Base-by-base conservation (phyloP, 495 filamentous ascomycete species). In the Penicillium coprophilum region DNA sequence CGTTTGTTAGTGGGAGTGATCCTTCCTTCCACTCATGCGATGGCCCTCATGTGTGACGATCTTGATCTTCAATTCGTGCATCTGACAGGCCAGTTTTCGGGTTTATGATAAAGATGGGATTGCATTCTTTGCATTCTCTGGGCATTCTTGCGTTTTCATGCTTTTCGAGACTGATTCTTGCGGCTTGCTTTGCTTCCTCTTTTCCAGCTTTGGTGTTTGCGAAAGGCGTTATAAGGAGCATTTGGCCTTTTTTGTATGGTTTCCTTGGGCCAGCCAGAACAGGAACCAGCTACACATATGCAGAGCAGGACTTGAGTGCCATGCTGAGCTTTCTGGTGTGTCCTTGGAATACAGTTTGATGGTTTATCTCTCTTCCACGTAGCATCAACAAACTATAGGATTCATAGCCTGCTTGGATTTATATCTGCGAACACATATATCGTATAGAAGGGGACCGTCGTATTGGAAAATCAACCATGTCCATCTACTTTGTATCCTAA, bases 161-260 rank as follows among this genome's bases (percentile, higher is more conserved):
- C 23, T 28, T 53, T 52, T n/a, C 31, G 41, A 63, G 61, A 60
- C 43, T 60, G 53, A 54, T 61, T 54, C 2, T 36, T 27, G 20
- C 31, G 38, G 31, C 17, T 40, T 20, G 45, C 20, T 53, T 58
- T 41, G 27, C 30, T 19, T 43, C 50, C 55, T 46, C 23, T 56
- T 59, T 46, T 39, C 27, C 43, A 53, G 59, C 60, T 53, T 23
- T 21, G 57, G 63, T 59, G 60, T 58, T 64, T 55, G 30, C 41
- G 50, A 55, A 55, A 44, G 70, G 71, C 65, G 69, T 73, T 68
- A 11, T 28, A 55, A 47, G 55, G 85, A 79, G 48, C 64, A 77
- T 56, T 79, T 85, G 64, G 79, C 87, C 49, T 79, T 75, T 6
- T 63, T 90, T 73, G 7, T 61, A 89, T 80, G 4, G 24, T 30